These are phyloP conservation scores for Yamadazyma dushanensis DNA, from an alignment of 1,139 yeast genomes.

Conservation along the genomic window DNA sequence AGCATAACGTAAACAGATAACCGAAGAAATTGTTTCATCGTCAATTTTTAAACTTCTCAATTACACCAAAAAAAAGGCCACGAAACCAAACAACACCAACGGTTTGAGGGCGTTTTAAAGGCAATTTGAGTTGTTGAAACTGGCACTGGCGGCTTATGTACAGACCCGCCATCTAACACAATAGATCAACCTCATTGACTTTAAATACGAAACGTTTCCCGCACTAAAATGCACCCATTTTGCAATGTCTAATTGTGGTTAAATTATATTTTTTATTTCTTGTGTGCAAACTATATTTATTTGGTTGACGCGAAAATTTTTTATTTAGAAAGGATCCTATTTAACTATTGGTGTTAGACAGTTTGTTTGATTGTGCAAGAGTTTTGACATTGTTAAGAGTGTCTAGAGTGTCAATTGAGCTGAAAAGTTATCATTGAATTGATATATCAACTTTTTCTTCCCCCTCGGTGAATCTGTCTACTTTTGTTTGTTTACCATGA, in stretches of 20 bases:
- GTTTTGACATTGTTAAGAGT: no score
- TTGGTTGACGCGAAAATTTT: slow-evolving; percentile 7
- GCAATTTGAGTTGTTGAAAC: neutral
- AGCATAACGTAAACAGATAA: neutral
- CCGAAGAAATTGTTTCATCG: slow-evolving; percentile 1
- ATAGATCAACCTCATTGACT: neutral
- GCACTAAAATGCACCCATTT: neutral
- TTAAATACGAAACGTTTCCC: neutral
- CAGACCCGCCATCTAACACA: neutral
- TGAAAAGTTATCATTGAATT: no score
- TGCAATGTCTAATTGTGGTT: neutral
- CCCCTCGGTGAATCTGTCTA: no score
- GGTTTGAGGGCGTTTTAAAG: neutral
- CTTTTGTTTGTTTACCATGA: slow-evolving; percentile 17
- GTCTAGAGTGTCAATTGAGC: no score
- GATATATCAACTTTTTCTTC: no score
- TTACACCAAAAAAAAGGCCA: neutral
- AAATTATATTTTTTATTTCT: slow-evolving; percentile 1
- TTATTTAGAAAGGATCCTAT: slow-evolving; percentile 3
- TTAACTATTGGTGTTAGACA: no score
- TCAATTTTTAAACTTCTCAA: neutral
- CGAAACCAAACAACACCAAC: no score
- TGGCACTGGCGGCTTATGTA: neutral
- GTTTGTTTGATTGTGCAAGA: no score
- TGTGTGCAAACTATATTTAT: neutral